These are phyloP conservation scores for Silene coronaria DNA, from an alignment of 179 eudicot species.

Conservation along the genomic window DNA sequence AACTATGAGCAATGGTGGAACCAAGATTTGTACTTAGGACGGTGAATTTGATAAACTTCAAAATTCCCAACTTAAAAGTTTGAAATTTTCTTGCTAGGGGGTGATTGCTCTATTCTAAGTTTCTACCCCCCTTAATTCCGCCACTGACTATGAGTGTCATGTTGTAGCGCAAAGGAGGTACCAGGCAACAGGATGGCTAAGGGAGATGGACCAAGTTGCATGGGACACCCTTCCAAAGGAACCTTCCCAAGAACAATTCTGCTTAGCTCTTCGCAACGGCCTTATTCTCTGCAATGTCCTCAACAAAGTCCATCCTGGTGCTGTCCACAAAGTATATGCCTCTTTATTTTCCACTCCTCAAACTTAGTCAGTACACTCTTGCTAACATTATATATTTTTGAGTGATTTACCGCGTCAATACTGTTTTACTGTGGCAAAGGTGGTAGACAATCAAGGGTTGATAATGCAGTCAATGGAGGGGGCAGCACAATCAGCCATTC, in stretches of 20 bases:
- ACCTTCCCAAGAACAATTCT: slow-evolving; percentile 74
- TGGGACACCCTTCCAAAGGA: slow-evolving; percentile 57
- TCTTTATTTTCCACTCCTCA: not conserved
- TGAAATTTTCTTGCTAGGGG: no score
- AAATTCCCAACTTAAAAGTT: no score
- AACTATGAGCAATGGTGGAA: no score
- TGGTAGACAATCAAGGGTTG: slow-evolving; percentile 75
- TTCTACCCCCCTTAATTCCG: no score
- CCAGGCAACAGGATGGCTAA: slow-evolving; percentile 81
- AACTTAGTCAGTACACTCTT: no score
- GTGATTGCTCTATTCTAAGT: no score
- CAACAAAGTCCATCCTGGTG: slow-evolving; percentile 90
- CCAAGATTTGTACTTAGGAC: no score
- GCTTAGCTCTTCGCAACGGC: slow-evolving; percentile 83
- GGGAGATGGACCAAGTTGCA: slow-evolving; percentile 80
- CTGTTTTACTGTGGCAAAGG: slow-evolving; percentile 32
- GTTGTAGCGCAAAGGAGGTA: slow-evolving; percentile 66
- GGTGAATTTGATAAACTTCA: no score
- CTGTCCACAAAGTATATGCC: slow-evolving; percentile 59
- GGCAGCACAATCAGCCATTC: slow-evolving; percentile 93
- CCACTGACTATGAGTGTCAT: not conserved
- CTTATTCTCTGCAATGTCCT: slow-evolving; percentile 98
- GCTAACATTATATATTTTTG: no score
- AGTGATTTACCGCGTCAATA: not conserved
- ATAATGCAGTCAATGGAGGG: slow-evolving; percentile 63